These are phyloP conservation scores for Magnusiomyces clavatus DNA, from an alignment of 1,139 yeast genomes.

Conservation along the genomic window DNA sequence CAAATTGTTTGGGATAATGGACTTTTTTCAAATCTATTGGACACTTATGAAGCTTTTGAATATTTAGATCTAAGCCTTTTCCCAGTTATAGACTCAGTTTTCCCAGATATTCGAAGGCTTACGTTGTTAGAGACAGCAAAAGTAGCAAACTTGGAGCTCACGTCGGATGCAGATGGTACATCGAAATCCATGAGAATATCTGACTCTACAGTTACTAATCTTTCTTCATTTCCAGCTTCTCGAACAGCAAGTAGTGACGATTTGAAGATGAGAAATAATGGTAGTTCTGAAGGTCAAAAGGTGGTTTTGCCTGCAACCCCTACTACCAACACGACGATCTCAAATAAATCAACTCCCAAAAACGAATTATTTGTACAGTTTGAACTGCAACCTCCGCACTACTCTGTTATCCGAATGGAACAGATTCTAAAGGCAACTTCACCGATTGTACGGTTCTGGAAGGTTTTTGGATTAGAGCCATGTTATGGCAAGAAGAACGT, in stretches of 20 bases:
- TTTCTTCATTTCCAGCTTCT: too few species aligned
- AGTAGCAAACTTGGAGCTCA: too few species aligned
- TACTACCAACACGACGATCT: too few species aligned
- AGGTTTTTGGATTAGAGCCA: constrained; percentile 33
- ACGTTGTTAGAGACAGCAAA: constrained; percentile 6
- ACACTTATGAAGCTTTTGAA: background rate
- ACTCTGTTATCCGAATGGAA: constrained; percentile 24
- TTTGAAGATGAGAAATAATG: too few species aligned
- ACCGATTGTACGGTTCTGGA: constrained; percentile 34
- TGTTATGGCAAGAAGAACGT: constrained; percentile 27
- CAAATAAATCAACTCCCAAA: too few species aligned
- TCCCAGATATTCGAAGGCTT: constrained; percentile 7
- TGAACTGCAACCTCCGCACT: constrained; percentile 15
- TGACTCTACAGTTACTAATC: too few species aligned
- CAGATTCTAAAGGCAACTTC: constrained; percentile 29
- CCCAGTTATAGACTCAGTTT: constrained; percentile 5
- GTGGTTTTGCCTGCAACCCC: too few species aligned
- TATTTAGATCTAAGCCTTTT: constrained; percentile 8
- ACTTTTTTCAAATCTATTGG: constrained; percentile 21
- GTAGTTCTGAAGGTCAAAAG: too few species aligned
- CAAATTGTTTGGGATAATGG: constrained; percentile 42
- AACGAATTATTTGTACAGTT: background rate
- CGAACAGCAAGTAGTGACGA: too few species aligned
- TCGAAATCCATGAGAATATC: too few species aligned
- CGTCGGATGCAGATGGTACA: too few species aligned